Evolutionary conservation across 306 rosid genomes (phyloP).

Genomic region (Sesbania bispinosa): DNA sequence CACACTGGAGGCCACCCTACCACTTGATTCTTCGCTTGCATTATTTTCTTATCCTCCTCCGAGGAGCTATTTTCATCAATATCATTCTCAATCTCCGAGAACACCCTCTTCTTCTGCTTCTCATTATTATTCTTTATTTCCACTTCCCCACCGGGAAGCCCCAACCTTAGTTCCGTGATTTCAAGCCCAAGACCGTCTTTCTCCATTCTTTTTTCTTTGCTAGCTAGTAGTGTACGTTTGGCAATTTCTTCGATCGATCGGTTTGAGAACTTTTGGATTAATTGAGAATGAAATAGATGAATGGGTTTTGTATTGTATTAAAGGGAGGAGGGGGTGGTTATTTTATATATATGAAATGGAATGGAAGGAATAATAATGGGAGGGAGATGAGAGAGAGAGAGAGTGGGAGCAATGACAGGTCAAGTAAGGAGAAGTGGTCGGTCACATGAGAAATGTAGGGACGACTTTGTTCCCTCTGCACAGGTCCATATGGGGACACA

Average conservation of each 20-base stretch:
- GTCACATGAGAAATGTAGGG: constrained; percentile 92
- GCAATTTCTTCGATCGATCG: too few species aligned
- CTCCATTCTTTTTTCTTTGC: constrained; percentile 41
- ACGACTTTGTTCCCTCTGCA: constrained; percentile 8
- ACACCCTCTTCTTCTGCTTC: constrained; percentile 73
- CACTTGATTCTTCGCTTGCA: constrained; percentile 32
- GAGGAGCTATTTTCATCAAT: not conserved
- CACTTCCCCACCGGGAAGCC: constrained; percentile 43
- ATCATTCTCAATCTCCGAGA: constrained; percentile 54
- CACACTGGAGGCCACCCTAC: constrained; percentile 99
- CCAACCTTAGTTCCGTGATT: constrained; percentile 84
- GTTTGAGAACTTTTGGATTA: too few species aligned
- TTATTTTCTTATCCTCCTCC: constrained; percentile 23
- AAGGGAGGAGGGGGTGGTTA: not conserved
- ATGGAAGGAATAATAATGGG: constrained; percentile 27
- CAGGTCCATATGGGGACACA: too few species aligned
- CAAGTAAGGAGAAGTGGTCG: constrained; percentile 58
- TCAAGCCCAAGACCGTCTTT: constrained; percentile 68
- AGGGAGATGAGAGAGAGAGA: too few species aligned
- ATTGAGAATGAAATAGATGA: too few species aligned
- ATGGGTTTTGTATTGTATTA: too few species aligned
- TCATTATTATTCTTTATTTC: too few species aligned
- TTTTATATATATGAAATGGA: constrained; percentile 9
- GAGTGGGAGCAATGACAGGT: constrained; percentile 78
- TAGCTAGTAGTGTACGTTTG: too few species aligned